phyloP scores from a whole-genome alignment of 768 basidiomycete species.

The Boletus pseudopeckii region DNA sequence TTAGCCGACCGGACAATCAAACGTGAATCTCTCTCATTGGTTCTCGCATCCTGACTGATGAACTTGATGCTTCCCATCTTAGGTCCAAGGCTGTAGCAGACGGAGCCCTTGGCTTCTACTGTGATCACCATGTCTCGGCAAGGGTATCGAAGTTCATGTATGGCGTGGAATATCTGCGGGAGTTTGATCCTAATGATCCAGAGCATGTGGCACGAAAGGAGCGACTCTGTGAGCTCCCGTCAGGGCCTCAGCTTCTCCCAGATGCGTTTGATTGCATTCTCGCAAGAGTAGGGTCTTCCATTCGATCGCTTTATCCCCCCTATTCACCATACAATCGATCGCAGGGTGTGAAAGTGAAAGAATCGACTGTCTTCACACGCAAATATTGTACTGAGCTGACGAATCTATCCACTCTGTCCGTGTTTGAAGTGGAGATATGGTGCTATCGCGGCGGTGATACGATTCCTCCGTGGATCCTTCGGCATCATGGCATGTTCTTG shows the following conservation, averaged over 20 bases:
- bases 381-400: constrained; percentile 84
- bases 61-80: constrained; percentile 5
- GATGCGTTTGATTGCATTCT: constrained; percentile 84
- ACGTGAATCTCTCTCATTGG: constrained; percentile 46
- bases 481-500: constrained; percentile 39
- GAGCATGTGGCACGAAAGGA: constrained; percentile 65
- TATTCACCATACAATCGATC: constrained; percentile 7
- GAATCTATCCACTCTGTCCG: constrained; percentile 67
- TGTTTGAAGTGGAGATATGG: constrained; percentile 85
- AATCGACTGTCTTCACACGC: constrained; percentile 75
- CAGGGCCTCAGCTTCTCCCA: constrained; percentile 71
- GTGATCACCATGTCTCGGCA: constrained; percentile 80
- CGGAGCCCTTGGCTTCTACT: constrained; percentile 81
- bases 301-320: neutral
- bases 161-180: constrained; percentile 74
- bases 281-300: constrained; percentile 47
- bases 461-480: constrained; percentile 71
- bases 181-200: constrained; percentile 59
- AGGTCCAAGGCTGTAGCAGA: constrained; percentile 86
- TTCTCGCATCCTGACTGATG: neutral
- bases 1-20: constrained; percentile 76
- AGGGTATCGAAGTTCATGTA: constrained; percentile 81
- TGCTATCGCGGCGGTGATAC: constrained; percentile 74
- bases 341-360: constrained; percentile 72
- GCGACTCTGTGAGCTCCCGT: constrained; percentile 70